These are phyloP conservation scores for Mikania micrantha DNA, from an alignment of 129 eudicot species.

Conservation along the genomic window DNA sequence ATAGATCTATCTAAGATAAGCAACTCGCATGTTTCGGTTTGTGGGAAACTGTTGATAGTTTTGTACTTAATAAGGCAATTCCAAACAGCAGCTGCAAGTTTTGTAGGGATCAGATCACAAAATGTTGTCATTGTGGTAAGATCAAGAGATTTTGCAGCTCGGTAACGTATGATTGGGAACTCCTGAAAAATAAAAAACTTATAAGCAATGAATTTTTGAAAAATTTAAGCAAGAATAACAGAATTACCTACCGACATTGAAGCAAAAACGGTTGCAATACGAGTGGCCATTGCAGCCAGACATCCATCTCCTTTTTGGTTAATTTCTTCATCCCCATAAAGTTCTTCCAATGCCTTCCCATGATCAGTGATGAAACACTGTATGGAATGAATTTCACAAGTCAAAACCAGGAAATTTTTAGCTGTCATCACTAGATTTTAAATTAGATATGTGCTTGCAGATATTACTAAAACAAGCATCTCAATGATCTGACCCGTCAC, in stretches of 20 bases:
- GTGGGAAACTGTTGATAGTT: conserved; percentile 65
- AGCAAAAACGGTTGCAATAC: conserved; percentile 91
- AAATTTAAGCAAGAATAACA: background rate
- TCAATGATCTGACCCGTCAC: no score
- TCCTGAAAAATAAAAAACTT: conserved; percentile 43
- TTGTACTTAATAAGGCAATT: conserved; percentile 69
- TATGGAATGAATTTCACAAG: background rate
- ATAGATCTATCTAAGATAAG: conserved; percentile 83
- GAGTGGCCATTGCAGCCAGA: conserved; percentile 67
- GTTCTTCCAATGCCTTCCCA: conserved; percentile 72
- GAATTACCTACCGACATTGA: conserved; percentile 64
- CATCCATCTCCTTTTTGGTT: conserved; percentile 56
- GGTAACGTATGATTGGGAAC: conserved; percentile 82
- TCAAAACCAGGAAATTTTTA: no score
- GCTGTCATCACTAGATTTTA: no score
- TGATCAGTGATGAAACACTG: conserved; percentile 86
- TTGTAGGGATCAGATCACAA: conserved; percentile 83
- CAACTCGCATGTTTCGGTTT: conserved; percentile 81
- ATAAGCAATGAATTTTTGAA: background rate
- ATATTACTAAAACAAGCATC: no score
- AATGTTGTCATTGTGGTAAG: conserved; percentile 78
- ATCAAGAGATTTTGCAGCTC: conserved; percentile 93
- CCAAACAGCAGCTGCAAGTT: conserved; percentile 95
- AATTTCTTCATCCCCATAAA: conserved; percentile 73
- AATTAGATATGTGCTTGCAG: no score